These are phyloP conservation scores for Blastobotrys capitulatus DNA, from an alignment of 1,139 yeast species.

Conservation along the genomic window DNA sequence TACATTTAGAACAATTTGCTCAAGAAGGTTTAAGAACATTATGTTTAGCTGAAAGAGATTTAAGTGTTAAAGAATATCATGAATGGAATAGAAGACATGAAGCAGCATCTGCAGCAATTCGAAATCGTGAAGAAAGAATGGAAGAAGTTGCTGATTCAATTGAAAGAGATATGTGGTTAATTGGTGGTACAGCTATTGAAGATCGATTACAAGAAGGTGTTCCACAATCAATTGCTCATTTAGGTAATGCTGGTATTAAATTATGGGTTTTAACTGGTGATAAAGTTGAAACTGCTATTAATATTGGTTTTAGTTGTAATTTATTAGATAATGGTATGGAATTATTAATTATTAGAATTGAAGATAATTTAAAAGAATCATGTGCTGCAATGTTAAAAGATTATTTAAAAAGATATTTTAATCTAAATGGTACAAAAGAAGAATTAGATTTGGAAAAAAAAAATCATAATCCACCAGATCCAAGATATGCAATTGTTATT, in stretches of 20 bases:
- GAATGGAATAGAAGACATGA: slow-evolving; percentile 69
- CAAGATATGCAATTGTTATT: slow-evolving; percentile 74
- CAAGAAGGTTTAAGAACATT: slow-evolving; percentile 93
- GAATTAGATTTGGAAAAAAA: slow-evolving; percentile 57
- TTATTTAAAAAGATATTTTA: slow-evolving; percentile 57
- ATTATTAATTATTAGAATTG: slow-evolving; percentile 59
- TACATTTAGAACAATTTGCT: slow-evolving; percentile 89
- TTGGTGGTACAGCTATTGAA: slow-evolving; percentile 98
- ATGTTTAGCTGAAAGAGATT: slow-evolving; percentile 80
- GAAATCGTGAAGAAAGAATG: slow-evolving; percentile 70
- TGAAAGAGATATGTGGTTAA: slow-evolving; percentile 62
- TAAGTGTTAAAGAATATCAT: slow-evolving; percentile 54
- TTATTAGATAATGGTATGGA: slow-evolving; percentile 83
- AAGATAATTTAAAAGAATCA: slow-evolving; percentile 38
- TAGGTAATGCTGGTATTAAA: slow-evolving; percentile 89
- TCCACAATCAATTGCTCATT: slow-evolving; percentile 81
- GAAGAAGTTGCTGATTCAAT: slow-evolving; percentile 76
- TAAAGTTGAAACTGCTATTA: slow-evolving; percentile 95
- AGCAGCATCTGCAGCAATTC: slow-evolving; percentile 66
- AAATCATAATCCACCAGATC: slow-evolving; percentile 74
- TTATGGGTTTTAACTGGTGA: slow-evolving; percentile 98
- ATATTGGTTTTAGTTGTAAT: slow-evolving; percentile 95
- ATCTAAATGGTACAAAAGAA: slow-evolving; percentile 54
- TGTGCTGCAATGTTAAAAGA: slow-evolving; percentile 54
- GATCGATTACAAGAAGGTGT: slow-evolving; percentile 95